These are phyloP conservation scores for Schizochytrium sp. DNA, from an alignment of 108 stramenopile genomes.

Conservation along the genomic window DNA sequence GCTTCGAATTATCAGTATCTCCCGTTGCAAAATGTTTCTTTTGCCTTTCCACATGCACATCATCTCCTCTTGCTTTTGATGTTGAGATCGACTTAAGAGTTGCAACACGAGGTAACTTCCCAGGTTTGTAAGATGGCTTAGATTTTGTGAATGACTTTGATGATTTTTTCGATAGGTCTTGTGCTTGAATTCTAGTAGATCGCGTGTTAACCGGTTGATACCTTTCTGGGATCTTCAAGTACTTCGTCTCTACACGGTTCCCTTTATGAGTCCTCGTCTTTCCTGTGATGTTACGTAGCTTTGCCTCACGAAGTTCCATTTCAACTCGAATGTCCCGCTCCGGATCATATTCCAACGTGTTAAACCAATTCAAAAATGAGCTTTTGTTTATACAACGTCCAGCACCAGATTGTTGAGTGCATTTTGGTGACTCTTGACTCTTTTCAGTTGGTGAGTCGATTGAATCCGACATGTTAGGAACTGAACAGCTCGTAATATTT, in stretches of 20 bases:
- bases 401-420: neutral
- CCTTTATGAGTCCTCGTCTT: neutral
- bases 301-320: conserved; percentile 20
- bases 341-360: conserved; percentile 53
- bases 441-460: no score
- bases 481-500: no score
- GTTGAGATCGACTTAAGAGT: neutral
- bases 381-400: neutral
- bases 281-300: neutral
- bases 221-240: neutral
- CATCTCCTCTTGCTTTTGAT: neutral
- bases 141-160: neutral
- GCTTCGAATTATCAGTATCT: neutral
- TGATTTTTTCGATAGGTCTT: no score
- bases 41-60: neutral
- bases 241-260: neutral
- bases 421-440: no score
- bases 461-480: no score
- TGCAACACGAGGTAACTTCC: neutral
- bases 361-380: conserved; percentile 6
- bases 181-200: no score
- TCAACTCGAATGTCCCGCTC: conserved; percentile 41
- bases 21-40: neutral
- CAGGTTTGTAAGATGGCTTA: neutral
- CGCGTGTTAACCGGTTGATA: neutral